Conservation (phyloP, 495 filamentous ascomycete species). For the Penicillium coffeae region DNA sequence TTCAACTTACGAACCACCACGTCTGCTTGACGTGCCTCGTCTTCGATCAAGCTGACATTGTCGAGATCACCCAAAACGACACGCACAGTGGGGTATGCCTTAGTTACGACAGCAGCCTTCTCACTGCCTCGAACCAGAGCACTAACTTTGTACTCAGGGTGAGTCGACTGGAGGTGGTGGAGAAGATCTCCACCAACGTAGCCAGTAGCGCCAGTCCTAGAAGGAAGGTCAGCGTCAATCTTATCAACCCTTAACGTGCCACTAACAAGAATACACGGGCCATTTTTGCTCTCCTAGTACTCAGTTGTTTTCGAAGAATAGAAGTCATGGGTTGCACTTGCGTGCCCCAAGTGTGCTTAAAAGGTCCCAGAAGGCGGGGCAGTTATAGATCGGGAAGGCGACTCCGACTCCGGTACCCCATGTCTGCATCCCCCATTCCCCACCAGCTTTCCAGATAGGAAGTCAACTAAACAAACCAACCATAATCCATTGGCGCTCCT, state of each 20-base stretch:
- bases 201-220: conserved; percentile 53
- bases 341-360: conserved; percentile 1
- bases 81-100: conserved; percentile 40
- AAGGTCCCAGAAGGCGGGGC: conserved; percentile 1
- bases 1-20: conserved; percentile 42
- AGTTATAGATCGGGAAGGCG: conserved; percentile 5
- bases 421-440: background rate
- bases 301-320: background rate
- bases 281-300: conserved; percentile 12
- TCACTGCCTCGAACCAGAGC: conserved; percentile 56
- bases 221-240: conserved; percentile 1
- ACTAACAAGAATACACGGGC: conserved; percentile 21
- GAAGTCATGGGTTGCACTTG: background rate
- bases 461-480: conserved; percentile 9
- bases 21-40: conserved; percentile 42
- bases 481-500: background rate
- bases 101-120: conserved; percentile 54
- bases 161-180: conserved; percentile 46
- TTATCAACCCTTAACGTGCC: background rate
- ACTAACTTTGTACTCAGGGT: conserved; percentile 59
- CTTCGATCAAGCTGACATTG: conserved; percentile 28
- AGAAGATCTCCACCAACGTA: conserved; percentile 69
- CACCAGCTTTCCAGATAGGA: conserved; percentile 9
- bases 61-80: conserved; percentile 49
- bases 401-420: conserved; percentile 7